A percentile compares a stretch with the other conserved stretches of the same genome.
phyloP scores from a whole-genome alignment of 176 grass and related monocot genomes.

The Triticum monococcum region DNA sequence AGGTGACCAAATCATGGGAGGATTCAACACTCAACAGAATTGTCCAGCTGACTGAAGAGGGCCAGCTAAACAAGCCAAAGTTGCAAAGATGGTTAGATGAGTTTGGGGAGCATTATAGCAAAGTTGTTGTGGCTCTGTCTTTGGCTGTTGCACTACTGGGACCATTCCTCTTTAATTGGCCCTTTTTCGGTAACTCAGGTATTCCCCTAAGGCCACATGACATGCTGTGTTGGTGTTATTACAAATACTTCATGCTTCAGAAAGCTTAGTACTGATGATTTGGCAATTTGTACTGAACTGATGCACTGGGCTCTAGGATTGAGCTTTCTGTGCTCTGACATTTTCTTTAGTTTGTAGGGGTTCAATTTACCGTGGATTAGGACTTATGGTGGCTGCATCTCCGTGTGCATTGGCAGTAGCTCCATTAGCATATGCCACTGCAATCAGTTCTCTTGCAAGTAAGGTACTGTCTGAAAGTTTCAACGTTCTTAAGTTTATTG shows the following conservation, averaged over 20 bases:
- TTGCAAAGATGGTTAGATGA: conserved; percentile 98
- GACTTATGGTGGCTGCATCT: conserved; percentile 98
- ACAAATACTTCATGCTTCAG: conserved; percentile 17
- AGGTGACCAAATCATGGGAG: conserved; percentile 97
- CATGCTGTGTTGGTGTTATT: not conserved
- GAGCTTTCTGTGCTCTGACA: conserved; percentile 31
- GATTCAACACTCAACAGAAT: conserved; percentile 97
- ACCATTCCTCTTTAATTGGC: conserved; percentile 94
- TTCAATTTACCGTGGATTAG: conserved; percentile 93
- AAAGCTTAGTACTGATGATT: not conserved
- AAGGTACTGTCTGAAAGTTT: conserved; percentile 63
- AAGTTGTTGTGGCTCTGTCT: conserved; percentile 84
- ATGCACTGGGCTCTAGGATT: conserved; percentile 8
- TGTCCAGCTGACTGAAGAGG: conserved; percentile 86
- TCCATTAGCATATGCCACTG: conserved; percentile 95
- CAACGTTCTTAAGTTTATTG: not conserved
- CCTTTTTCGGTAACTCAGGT: conserved; percentile 96
- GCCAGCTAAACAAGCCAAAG: conserved; percentile 94
- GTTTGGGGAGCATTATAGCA: conserved; percentile 93
- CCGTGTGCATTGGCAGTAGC: conserved; percentile 95
- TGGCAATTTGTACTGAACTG: conserved; percentile 13
- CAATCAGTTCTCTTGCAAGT: conserved; percentile 94
- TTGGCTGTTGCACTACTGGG: conserved; percentile 78
- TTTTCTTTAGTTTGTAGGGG: conserved; percentile 89
- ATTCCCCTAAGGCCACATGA: conserved; percentile 30